phyloP scores from a whole-genome alignment of 768 basidiomycete genomes.

The Termitomyces sp. region DNA sequence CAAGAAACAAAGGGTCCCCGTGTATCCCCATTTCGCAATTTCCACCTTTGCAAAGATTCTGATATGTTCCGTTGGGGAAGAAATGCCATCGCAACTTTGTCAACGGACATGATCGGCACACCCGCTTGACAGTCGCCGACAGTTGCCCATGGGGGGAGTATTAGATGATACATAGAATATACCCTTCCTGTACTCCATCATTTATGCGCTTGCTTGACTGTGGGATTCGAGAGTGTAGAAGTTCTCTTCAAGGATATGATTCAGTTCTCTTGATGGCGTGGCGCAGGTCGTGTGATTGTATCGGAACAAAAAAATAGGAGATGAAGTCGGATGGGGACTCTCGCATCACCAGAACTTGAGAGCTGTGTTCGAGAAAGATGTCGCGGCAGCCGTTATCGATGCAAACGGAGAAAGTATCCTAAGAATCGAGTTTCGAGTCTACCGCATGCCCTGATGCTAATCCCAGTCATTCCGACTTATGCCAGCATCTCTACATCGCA shows the following conservation, averaged over 20 bases:
- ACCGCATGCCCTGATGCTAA: not conserved
- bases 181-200: not conserved
- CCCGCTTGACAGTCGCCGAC: not conserved
- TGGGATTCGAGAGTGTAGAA: no score
- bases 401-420: not conserved
- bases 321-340: not conserved
- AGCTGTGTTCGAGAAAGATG: not conserved
- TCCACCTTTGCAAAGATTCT: constrained; percentile 7
- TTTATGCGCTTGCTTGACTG: no score
- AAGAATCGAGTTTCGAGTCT: not conserved
- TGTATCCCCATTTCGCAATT: constrained; percentile 1
- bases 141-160: not conserved
- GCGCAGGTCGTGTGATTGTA: not conserved
- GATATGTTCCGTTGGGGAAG: not conserved
- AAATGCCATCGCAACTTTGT: constrained; percentile 2
- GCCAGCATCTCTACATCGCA: not conserved
- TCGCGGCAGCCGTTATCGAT: not conserved
- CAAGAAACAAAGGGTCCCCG: not conserved
- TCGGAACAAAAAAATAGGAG: not conserved
- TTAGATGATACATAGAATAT: not conserved
- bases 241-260: not conserved
- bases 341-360: not conserved
- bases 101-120: constrained; percentile 1
- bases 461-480: not conserved
- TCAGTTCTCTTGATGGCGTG: not conserved